phyloP scores from a whole-genome alignment of 1,284 basidiomycete genomes.

The Trametes polyzona region DNA sequence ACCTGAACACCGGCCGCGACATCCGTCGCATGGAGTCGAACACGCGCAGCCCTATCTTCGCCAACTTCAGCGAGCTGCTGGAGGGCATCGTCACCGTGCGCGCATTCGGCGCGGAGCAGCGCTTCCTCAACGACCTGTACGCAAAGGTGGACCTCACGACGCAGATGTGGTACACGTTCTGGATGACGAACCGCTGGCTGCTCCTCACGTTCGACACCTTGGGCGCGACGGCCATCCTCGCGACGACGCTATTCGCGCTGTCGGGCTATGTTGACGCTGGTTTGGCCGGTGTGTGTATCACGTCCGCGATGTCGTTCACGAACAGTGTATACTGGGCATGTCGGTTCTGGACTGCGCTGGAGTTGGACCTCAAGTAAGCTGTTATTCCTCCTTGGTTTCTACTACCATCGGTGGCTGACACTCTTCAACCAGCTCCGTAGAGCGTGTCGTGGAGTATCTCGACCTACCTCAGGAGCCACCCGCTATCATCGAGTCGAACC shows the following conservation, averaged over 20 bases:
- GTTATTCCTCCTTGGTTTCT: too few species aligned
- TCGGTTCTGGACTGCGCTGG: slow-evolving; percentile 61
- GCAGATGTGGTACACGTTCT: slow-evolving; percentile 78
- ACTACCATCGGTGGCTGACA: too few species aligned
- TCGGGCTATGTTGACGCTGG: slow-evolving; percentile 72
- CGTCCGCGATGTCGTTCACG: slow-evolving; percentile 71
- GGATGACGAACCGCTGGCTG: slow-evolving; percentile 85
- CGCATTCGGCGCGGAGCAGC: slow-evolving; percentile 82
- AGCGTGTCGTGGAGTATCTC: slow-evolving; percentile 89
- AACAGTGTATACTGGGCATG: slow-evolving; percentile 71
- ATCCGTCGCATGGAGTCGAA: slow-evolving; percentile 81
- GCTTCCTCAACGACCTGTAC: slow-evolving; percentile 80
- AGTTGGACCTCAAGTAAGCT: slow-evolving; percentile 70
- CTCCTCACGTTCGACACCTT: slow-evolving; percentile 78
- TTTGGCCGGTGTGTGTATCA: slow-evolving; percentile 85
- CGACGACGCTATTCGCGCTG: slow-evolving; percentile 79
- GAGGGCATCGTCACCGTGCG: slow-evolving; percentile 86
- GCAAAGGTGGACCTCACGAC: slow-evolving; percentile 67
- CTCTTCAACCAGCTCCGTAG: slow-evolving; percentile 84
- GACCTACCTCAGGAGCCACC: slow-evolving; percentile 87
- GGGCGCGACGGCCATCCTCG: slow-evolving; percentile 64
- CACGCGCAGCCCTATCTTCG: slow-evolving; percentile 72
- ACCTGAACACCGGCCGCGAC: slow-evolving; percentile 78
- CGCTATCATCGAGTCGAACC: slow-evolving; percentile 63
- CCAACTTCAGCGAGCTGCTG: slow-evolving; percentile 80